A percentile compares a stretch with the other conserved stretches of the same genome.
phyloP scores from a whole-genome alignment of 352 stramenopile species.

The Phytopythium boreale region DNA sequence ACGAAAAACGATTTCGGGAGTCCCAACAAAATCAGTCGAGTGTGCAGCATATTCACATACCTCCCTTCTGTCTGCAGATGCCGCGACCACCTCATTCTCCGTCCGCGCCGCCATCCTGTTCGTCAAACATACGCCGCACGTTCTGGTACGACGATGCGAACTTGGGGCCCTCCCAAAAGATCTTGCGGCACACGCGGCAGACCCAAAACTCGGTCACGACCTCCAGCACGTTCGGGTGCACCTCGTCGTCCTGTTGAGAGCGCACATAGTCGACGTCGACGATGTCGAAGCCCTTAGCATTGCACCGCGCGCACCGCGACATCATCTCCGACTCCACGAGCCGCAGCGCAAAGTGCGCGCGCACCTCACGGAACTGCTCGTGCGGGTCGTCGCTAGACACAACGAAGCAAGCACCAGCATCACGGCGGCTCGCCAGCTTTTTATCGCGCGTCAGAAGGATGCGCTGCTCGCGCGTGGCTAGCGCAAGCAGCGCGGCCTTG shows the following conservation, averaged over 20 bases:
- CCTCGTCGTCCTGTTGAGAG: conserved; percentile 44
- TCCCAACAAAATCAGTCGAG: background rate
- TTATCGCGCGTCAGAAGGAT: conserved; percentile 77
- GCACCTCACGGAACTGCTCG: conserved; percentile 76
- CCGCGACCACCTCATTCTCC: background rate
- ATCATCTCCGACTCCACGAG: conserved; percentile 69
- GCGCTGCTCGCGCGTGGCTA: conserved; percentile 58
- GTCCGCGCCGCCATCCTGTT: conserved; percentile 16
- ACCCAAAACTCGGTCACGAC: conserved; percentile 68
- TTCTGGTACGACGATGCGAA: conserved; percentile 67
- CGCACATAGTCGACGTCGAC: conserved; percentile 51
- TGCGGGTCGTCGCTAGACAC: conserved; percentile 68
- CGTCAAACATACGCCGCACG: conserved; percentile 45
- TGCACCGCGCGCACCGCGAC: conserved; percentile 69
- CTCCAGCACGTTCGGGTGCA: conserved; percentile 53
- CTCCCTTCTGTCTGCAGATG: no score
- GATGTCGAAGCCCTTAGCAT: conserved; percentile 57
- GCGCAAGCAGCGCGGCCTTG: conserved; percentile 39
- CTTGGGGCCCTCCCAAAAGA: conserved; percentile 82
- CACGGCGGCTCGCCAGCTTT: conserved; percentile 59
- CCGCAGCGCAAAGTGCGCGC: conserved; percentile 60
- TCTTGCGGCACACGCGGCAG: conserved; percentile 56
- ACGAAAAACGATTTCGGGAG: no score
- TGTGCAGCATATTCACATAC: background rate
- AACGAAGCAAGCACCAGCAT: conserved; percentile 73